Percentiles rank a stretch among this genome's conserved stretches.
These are phyloP conservation scores for Eucalyptus virginea DNA, from an alignment of 345 rosid genomes.

Conservation along the genomic window DNA sequence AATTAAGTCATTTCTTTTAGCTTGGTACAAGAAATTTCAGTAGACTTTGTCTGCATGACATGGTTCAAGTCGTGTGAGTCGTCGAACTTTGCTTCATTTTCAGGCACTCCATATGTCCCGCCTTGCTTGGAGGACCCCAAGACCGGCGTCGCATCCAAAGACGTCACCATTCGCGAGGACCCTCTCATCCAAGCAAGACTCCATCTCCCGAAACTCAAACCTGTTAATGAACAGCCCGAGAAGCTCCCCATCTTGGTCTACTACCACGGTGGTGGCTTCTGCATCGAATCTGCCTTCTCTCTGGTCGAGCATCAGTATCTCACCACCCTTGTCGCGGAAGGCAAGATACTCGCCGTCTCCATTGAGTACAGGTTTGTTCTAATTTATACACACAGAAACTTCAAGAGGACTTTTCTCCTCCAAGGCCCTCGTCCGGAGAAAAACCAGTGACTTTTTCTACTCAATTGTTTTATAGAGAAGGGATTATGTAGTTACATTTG, in stretches of 20 bases:
- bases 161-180: slow-evolving; percentile 2
- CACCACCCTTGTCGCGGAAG: slow-evolving; percentile 1
- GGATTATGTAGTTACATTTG: not conserved
- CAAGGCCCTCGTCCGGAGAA: not conserved
- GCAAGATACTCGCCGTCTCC: slow-evolving; percentile 7
- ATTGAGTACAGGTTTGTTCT: slow-evolving; percentile 17
- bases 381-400: not conserved
- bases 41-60: not conserved
- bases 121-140: slow-evolving; percentile 6
- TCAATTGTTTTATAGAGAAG: not conserved
- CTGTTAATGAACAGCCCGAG: not conserved
- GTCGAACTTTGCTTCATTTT: not conserved
- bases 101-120: slow-evolving; percentile 2
- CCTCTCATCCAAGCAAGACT: slow-evolving; percentile 10
- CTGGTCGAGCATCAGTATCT: not conserved
- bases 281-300: slow-evolving; percentile 15
- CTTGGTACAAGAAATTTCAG: not conserved
- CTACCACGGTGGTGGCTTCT: slow-evolving; percentile 19
- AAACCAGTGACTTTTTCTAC: not conserved
- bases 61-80: not conserved
- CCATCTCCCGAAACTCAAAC: slow-evolving; percentile 8
- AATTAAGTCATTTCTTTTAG: not conserved
- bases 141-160: slow-evolving; percentile 12
- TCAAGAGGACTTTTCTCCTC: not conserved
- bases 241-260: slow-evolving; percentile 16